Base-by-base conservation (phyloP, 495 filamentous ascomycete species). In the Aspergillus olivimuriae region DNA sequence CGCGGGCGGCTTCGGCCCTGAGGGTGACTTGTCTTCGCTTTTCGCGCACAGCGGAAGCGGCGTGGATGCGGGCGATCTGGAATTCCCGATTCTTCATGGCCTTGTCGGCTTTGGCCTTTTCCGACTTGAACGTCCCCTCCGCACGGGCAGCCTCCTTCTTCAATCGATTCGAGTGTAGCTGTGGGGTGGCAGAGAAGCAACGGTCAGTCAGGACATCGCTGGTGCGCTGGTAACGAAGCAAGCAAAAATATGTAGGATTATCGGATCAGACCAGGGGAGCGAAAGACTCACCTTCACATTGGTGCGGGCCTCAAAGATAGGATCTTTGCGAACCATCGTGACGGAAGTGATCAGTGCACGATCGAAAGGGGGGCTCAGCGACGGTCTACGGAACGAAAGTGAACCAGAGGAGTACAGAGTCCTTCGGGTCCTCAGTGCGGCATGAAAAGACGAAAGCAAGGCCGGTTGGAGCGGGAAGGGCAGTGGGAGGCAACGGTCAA, bases 41-140 rank as follows among this genome's bases (percentile, higher is more conserved):
- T 44, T 73, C 67, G 45, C 67, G 68, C n/a, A 73, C 61, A 15
- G 69, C 69, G 14, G 62, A 68, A 20, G 60, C 60, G 41, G 69
- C 69, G 53, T 73, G 69, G 55, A 73, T 73, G 28, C 69, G 67
- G 41, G 69, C 69, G 51, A 73, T 73, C 44, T 73, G 66, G 51
- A 73, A 73, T 52, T 73, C 69, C 38, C 57, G 67, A 48, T 68
- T 67, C 44, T 71, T 71, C 69, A 73, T 71, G 7, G 69, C 67
- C 31, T 63, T 67, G 48, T 73, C 69, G 21, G 69, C 69, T 59
- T 73, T 73, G 17, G 66, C 62, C 35, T 70, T 69, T 47, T 73
- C 69, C 11, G 67, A 64, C 48, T 73, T 71, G 62, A 57, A 73
- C 28, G 69, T 73, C 19, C 66, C 44, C 48, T 71, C 69, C 4